Evolutionary conservation across 331 rosid genomes (phyloP).

Genomic region (Pyrus hybrid): DNA sequence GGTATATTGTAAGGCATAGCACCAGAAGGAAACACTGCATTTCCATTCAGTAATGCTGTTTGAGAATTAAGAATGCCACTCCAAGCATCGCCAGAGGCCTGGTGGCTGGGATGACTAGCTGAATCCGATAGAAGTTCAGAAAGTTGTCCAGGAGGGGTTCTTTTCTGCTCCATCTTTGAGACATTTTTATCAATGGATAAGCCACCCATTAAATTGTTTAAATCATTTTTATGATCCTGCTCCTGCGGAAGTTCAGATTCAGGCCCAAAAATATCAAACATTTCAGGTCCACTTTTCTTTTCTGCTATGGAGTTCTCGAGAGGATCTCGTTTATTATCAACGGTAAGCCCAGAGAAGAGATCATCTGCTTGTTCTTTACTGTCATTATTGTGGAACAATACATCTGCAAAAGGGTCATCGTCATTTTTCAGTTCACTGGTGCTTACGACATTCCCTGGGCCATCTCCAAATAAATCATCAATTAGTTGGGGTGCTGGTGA

Average conservation of each 20-base stretch:
- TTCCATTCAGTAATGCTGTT: conserved; percentile 39
- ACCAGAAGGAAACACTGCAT: conserved; percentile 54
- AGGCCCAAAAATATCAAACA: conserved; percentile 65
- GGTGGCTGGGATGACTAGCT: conserved; percentile 22
- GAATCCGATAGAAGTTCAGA: conserved; percentile 49
- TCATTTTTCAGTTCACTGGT: conserved; percentile 42
- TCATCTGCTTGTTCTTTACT: conserved; percentile 53
- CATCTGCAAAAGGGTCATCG: conserved; percentile 92
- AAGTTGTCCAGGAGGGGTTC: conserved; percentile 26
- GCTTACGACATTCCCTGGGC: conserved; percentile 29
- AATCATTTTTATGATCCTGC: conserved; percentile 32
- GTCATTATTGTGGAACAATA: conserved; percentile 60
- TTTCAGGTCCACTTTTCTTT: conserved; percentile 35
- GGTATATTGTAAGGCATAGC: conserved; percentile 46
- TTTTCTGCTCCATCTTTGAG: conserved; percentile 39
- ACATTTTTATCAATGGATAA: conserved; percentile 50
- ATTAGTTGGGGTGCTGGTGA: conserved; percentile 49
- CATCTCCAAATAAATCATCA: conserved; percentile 87
- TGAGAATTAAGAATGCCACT: conserved; percentile 53
- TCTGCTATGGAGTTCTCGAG: conserved; percentile 25
- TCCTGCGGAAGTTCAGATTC: conserved; percentile 22
- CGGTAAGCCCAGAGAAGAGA: conserved; percentile 70
- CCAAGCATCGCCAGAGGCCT: conserved; percentile 31
- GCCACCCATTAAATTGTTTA: conserved; percentile 54
- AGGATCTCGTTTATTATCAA: conserved; percentile 46